Percentiles rank a stretch among this genome's conserved stretches.
These are phyloP conservation scores for Brasenia schreberi DNA, from an alignment of 164 flowering plant genomes.

Conservation along the genomic window DNA sequence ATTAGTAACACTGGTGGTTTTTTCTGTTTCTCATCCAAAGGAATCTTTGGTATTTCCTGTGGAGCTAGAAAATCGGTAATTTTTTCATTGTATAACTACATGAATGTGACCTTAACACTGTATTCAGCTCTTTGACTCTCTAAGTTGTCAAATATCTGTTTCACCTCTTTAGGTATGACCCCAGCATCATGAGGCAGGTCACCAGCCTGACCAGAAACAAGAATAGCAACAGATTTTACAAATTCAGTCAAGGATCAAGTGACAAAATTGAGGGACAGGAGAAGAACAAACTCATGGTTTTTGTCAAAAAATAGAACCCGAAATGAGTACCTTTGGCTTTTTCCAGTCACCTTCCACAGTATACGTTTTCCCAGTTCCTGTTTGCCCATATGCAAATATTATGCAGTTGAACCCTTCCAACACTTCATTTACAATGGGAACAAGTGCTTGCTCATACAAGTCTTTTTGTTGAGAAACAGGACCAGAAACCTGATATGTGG, in stretches of 20 bases:
- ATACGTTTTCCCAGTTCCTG: constrained; percentile 95
- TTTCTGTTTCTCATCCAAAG: constrained; percentile 70
- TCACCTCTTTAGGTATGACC: constrained; percentile 86
- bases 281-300: too few relatives aligned
- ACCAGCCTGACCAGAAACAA: not conserved
- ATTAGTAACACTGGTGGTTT: constrained; percentile 62
- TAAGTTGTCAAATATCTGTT: constrained; percentile 90
- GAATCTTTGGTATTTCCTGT: constrained; percentile 58
- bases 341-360: constrained; percentile 98
- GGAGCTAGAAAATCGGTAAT: constrained; percentile 91
- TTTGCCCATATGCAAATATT: constrained; percentile 97
- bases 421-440: constrained; percentile 91
- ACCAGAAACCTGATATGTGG: constrained; percentile 66
- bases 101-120: constrained; percentile 90
- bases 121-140: constrained; percentile 95
- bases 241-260: not conserved
- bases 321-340: constrained; percentile 55
- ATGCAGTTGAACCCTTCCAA: constrained; percentile 96
- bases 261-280: not conserved
- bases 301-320: not conserved
- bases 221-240: not conserved
- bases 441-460: constrained; percentile 79
- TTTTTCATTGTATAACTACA: constrained; percentile 92
- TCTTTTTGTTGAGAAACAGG: constrained; percentile 84
- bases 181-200: constrained; percentile 83